Evolutionary conservation across 345 rosid genomes (phyloP), one percentile per base, ranked within the genome.

Genomic region (Geranium rotundifolium): DNA sequence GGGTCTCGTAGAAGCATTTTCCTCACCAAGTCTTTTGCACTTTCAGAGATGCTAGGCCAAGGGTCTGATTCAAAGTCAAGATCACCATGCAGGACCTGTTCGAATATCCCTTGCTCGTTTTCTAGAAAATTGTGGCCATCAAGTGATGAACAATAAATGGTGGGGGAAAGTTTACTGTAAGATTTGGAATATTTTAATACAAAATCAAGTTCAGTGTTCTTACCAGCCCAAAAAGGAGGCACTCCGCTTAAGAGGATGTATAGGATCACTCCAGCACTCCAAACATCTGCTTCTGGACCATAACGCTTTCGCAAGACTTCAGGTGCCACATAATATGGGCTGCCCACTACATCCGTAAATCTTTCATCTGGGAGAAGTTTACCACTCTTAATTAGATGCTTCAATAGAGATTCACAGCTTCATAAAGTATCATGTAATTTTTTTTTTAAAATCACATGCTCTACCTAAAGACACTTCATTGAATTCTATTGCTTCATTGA

Each of bases 231-330:
- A 60, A 90, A 90, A 18, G 97, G 97, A 70, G 97, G 95, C 19
- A 87, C 97, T 37, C 97, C 97, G 23, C 97, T 90, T 78, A 90
- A 75, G 52, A 90, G 72, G 62, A 90, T 90, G 73, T 84, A 90
- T 61, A 90, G 75, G 67, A 90, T 90, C 63, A 90, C 97, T 66
- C 97, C 97, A 57, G 95, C 97, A 76, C 97, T 90, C 97, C 97
- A 90, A 41, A 90, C 95, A 81, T 90, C 97, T 71, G 88, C 79
- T 77, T 90, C 91, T 60, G 85, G 92, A 71, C 95, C 92, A 64
- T 90, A 90, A 63, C 67, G 82, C 74, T 90, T 90, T 69, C 71
- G 74, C 69, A 90, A 79, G 59, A 90, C 85, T 79, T 90, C 95
- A 39, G 97, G 97, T 31, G 97, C 97, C 63, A 90, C 97, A 65